A percentile compares a stretch with the other conserved stretches of the same genome.
These are phyloP conservation scores for Penicillium maclennaniae DNA, from an alignment of 495 filamentous ascomycete genomes.

Conservation along the genomic window DNA sequence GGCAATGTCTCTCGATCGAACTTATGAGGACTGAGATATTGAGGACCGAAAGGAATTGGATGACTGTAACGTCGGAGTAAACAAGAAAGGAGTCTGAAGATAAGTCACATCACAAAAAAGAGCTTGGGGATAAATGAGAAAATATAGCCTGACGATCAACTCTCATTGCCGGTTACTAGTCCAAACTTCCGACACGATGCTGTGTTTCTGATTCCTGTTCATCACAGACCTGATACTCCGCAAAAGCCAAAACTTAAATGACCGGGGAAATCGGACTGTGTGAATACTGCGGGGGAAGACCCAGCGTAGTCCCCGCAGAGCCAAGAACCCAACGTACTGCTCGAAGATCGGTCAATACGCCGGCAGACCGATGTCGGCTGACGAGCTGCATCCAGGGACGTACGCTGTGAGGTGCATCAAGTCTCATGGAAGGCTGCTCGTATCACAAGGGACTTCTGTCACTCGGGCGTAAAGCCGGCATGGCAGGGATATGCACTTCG, in stretches of 20 bases:
- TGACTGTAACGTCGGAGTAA: background rate
- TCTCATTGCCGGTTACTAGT: background rate
- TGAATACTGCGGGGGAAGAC: constrained; percentile 21
- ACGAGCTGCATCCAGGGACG: background rate
- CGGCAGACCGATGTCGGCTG: constrained; percentile 18
- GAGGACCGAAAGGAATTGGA: background rate
- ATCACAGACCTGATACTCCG: constrained; percentile 1
- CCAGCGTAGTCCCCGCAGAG: constrained; percentile 5
- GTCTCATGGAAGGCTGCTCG: too few species aligned
- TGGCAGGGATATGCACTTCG: constrained; percentile 1
- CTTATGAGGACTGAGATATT: background rate
- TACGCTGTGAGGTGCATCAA: background rate
- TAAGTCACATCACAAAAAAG: background rate
- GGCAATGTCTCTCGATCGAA: background rate
- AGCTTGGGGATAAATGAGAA: too few species aligned
- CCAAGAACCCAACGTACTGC: background rate
- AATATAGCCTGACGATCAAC: background rate
- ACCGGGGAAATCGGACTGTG: background rate
- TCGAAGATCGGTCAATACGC: background rate
- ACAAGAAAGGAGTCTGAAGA: background rate
- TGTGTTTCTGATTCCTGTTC: background rate
- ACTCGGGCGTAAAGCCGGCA: background rate
- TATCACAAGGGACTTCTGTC: too few species aligned
- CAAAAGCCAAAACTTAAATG: constrained; percentile 8
- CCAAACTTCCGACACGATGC: background rate